A percentile compares a stretch with the other conserved stretches of the same genome.
Evolutionary conservation across 306 rosid species (phyloP).

Genomic region (Carpinus fangiana): DNA sequence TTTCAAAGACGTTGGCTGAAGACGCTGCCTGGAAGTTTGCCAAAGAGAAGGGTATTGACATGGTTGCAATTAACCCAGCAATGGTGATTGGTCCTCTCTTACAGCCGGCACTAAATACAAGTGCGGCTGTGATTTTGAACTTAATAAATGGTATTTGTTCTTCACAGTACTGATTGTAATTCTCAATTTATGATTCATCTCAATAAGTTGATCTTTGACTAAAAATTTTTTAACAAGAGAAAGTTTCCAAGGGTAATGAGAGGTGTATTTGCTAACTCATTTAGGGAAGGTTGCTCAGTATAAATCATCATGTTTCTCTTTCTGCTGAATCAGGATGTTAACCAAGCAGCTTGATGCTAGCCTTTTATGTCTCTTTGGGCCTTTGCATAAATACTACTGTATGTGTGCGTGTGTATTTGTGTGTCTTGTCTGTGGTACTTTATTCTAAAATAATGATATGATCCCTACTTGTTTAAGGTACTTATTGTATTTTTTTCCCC

Average conservation of each 20-base stretch:
- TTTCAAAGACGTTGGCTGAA: conserved; percentile 88
- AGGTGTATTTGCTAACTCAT: not conserved
- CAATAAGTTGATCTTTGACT: not conserved
- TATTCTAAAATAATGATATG: not conserved
- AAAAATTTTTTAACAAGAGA: not conserved
- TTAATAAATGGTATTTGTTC: conserved; percentile 55
- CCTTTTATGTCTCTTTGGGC: not conserved
- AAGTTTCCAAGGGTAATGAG: not conserved
- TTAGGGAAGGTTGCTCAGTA: not conserved
- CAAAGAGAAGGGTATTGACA: conserved; percentile 66
- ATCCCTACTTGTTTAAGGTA: not conserved
- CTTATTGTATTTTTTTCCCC: too few species aligned
- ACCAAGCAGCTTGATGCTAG: not conserved
- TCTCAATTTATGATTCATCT: not conserved
- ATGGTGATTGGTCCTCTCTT: conserved; percentile 80
- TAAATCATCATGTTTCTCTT: not conserved
- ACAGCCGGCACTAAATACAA: conserved; percentile 67
- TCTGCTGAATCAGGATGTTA: not conserved
- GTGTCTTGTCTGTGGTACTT: too few species aligned
- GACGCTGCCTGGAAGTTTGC: conserved; percentile 86
- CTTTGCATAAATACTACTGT: not conserved
- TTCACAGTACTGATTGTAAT: not conserved
- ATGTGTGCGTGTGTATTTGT: not conserved
- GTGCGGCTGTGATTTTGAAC: conserved; percentile 49
- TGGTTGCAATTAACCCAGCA: conserved; percentile 69